Evolutionary conservation across 257 asterid species (phyloP).

Genomic region (Solanum peruvianum): DNA sequence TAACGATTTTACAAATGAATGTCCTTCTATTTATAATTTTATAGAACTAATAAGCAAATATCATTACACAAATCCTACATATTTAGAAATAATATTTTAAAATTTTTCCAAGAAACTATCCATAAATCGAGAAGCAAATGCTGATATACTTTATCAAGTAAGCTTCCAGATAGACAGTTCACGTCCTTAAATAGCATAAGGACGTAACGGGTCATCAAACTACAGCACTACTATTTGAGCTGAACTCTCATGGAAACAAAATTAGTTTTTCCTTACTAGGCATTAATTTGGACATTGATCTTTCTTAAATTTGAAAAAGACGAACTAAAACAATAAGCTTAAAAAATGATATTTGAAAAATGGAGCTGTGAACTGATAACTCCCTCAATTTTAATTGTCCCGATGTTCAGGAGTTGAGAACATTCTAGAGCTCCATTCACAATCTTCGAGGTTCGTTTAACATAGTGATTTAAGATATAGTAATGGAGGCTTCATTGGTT

Average conservation of each 20-base stretch:
- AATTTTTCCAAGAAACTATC: background rate
- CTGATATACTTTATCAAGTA: background rate
- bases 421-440: background rate
- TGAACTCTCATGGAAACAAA: background rate
- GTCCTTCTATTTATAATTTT: no score
- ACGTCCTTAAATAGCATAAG: background rate
- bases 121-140: background rate
- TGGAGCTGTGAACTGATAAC: background rate
- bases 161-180: background rate
- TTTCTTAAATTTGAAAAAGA: background rate
- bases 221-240: background rate
- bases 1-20: background rate
- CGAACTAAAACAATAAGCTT: background rate
- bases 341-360: background rate
- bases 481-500: background rate
- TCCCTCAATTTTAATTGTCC: background rate
- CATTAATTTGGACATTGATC: background rate
- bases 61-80: background rate
- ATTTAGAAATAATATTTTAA: no score
- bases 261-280: background rate
- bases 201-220: background rate
- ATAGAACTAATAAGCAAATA: background rate
- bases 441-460: background rate
- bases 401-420: background rate
- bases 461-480: background rate